Evolutionary conservation across 805 yeast species (phyloP).

Genomic region (Helenozyma baotianmanensis): DNA sequence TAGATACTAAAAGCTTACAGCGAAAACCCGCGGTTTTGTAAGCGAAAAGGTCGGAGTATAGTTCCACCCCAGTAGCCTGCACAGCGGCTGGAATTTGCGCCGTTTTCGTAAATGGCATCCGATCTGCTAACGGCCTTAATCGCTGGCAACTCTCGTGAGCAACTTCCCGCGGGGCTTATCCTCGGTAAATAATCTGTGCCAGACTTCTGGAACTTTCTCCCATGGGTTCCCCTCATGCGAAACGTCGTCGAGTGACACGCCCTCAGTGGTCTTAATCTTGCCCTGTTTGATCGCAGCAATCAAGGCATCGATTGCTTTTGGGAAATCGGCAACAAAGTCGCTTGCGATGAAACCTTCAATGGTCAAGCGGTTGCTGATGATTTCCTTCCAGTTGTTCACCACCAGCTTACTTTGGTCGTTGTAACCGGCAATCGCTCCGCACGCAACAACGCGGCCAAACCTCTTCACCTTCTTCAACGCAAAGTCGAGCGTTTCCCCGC

Average conservation of each 20-base stretch:
- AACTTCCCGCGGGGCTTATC: constrained; percentile 16
- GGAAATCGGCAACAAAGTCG: constrained; percentile 38
- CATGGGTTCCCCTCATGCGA: constrained; percentile 24
- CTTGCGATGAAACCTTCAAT: constrained; percentile 51
- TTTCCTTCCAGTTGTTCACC: constrained; percentile 37
- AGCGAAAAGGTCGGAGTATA: too few species aligned
- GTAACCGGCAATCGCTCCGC: constrained; percentile 62
- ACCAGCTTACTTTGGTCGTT: constrained; percentile 36
- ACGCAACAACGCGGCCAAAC: constrained; percentile 47
- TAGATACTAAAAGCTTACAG: too few species aligned
- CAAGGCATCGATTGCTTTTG: constrained; percentile 34
- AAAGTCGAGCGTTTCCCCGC: constrained; percentile 52
- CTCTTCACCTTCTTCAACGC: constrained; percentile 36
- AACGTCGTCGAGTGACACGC: constrained; percentile 37
- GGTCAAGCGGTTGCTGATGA: constrained; percentile 47
- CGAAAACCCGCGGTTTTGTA: too few species aligned
- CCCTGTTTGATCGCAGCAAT: constrained; percentile 37
- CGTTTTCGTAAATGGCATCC: too few species aligned
- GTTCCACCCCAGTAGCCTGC: too few species aligned
- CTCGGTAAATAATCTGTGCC: constrained; percentile 16
- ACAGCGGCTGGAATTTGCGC: too few species aligned
- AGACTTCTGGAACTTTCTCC: constrained; percentile 11
- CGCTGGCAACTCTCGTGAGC: constrained; percentile 13
- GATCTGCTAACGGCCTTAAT: too few species aligned
- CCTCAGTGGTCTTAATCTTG: constrained; percentile 31